Evolutionary conservation across 495 filamentous ascomycete species (phyloP).

Genomic region (Acidomyces sp.): DNA sequence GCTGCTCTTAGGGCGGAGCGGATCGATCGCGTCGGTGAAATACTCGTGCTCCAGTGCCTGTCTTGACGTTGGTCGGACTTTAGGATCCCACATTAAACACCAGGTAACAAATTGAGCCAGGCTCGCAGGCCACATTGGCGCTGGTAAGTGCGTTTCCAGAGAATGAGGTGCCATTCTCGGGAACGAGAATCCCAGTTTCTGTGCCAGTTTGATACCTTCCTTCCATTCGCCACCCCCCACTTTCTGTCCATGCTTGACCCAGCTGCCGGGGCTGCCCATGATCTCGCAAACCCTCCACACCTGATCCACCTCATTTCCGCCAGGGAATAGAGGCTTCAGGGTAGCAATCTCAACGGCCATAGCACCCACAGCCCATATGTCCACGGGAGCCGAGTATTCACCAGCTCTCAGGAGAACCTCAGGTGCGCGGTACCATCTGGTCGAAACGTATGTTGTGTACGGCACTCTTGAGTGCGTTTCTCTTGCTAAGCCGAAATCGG

Average conservation of each 20-base stretch:
- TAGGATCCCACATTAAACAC: constrained; percentile 99
- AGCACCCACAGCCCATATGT: constrained; percentile 98
- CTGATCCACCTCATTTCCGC: constrained; percentile 96
- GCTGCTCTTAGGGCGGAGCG: constrained; percentile 70
- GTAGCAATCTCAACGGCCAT: constrained; percentile 99
- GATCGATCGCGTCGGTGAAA: constrained; percentile 91
- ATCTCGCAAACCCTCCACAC: constrained; percentile 99
- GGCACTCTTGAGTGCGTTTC: constrained; percentile 93
- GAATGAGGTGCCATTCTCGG: constrained; percentile 98
- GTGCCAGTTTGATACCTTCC: constrained; percentile 80
- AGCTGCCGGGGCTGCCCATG: constrained; percentile 97
- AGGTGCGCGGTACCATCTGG: constrained; percentile 94
- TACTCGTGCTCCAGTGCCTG: constrained; percentile 91
- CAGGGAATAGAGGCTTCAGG: constrained; percentile 91
- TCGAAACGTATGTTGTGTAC: constrained; percentile 98
- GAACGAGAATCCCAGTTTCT: constrained; percentile 96
- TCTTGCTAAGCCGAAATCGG: constrained; percentile 94
- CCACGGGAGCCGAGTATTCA: constrained; percentile 93
- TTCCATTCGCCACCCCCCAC: constrained; percentile 97
- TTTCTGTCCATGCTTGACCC: constrained; percentile 77
- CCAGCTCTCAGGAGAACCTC: constrained; percentile 91
- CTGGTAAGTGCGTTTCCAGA: constrained; percentile 84
- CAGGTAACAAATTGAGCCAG: constrained; percentile 89
- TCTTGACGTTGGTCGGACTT: constrained; percentile 79
- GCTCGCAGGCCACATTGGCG: constrained; percentile 82